These are phyloP conservation scores for Pseudocercospora macadamiae DNA, from an alignment of 2,329 filamentous ascomycete genomes.

Conservation along the genomic window DNA sequence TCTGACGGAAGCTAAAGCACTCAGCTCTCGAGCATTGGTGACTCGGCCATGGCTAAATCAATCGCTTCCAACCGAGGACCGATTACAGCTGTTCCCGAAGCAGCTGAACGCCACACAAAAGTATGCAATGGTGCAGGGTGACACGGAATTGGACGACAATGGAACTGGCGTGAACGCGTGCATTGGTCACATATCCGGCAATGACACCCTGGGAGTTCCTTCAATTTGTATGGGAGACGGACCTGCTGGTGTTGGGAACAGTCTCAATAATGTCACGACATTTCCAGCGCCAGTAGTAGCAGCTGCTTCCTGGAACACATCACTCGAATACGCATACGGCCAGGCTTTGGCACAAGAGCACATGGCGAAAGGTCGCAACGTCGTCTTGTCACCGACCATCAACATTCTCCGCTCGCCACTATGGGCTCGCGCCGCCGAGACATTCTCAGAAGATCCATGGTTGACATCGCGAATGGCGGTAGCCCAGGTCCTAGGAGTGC, in stretches of 20 bases:
- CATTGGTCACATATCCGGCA: conserved; percentile 16
- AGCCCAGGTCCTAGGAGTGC: neutral
- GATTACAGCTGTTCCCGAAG: conserved; percentile 1
- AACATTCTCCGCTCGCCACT: conserved; percentile 10
- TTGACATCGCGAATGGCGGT: conserved; percentile 10
- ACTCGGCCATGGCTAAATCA: conserved; percentile 15
- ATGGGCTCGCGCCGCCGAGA: conserved; percentile 12
- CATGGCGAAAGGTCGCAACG: conserved; percentile 14
- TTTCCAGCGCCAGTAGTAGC: conserved; percentile 13
- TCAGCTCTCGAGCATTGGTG: neutral
- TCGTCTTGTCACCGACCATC: conserved; percentile 15
- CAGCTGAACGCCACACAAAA: conserved; percentile 17
- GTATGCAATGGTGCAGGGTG: conserved; percentile 14
- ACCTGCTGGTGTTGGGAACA: conserved; percentile 13
- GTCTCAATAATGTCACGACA: conserved; percentile 12
- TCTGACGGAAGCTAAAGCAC: neutral
- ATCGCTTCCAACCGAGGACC: conserved; percentile 4
- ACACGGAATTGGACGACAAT: conserved; percentile 20
- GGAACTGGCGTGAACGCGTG: conserved; percentile 12
- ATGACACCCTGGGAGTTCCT: conserved; percentile 11
- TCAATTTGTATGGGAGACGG: conserved; percentile 15
- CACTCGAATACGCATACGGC: conserved; percentile 11
- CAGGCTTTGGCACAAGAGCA: conserved; percentile 15
- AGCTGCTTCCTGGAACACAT: conserved; percentile 8
- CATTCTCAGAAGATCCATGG: conserved; percentile 12